These are phyloP conservation scores for Volvox carteri DNA, from an alignment of 163 green algal species.

Conservation along the genomic window DNA sequence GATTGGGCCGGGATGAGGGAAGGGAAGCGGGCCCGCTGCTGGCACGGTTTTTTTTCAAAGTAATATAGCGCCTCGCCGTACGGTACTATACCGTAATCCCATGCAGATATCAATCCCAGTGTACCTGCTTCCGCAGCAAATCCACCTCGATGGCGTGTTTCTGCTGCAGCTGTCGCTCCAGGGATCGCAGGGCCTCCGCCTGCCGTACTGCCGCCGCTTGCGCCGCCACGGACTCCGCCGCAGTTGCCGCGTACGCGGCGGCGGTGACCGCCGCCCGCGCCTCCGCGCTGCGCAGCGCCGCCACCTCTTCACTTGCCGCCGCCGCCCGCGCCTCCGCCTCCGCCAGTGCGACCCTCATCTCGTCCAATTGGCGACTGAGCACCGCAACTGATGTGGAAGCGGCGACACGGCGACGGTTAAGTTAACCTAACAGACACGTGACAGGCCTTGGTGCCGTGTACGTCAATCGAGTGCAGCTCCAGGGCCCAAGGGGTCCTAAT, in stretches of 20 bases:
- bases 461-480: no score
- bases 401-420: no score
- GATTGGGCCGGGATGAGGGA: no score
- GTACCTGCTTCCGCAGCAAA: slow-evolving; percentile 18
- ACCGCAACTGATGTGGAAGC: slow-evolving; percentile 38
- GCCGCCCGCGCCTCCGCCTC: slow-evolving; percentile 21
- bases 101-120: no score
- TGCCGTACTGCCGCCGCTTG: not conserved
- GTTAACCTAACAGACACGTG: no score
- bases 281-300: not conserved
- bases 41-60: no score
- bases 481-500: no score
- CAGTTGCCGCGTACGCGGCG: not conserved
- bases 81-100: no score
- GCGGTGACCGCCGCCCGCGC: not conserved
- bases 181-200: not conserved
- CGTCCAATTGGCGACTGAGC: not conserved
- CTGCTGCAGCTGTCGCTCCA: not conserved
- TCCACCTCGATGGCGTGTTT: slow-evolving; percentile 24
- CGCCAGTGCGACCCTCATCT: not conserved
- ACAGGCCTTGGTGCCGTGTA: no score
- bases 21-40: no score
- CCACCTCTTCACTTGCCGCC: not conserved
- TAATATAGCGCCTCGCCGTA: no score
- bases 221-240: not conserved